Base-by-base conservation (phyloP, 176 grass and related monocot species). In the Oryza rufipogon region DNA sequence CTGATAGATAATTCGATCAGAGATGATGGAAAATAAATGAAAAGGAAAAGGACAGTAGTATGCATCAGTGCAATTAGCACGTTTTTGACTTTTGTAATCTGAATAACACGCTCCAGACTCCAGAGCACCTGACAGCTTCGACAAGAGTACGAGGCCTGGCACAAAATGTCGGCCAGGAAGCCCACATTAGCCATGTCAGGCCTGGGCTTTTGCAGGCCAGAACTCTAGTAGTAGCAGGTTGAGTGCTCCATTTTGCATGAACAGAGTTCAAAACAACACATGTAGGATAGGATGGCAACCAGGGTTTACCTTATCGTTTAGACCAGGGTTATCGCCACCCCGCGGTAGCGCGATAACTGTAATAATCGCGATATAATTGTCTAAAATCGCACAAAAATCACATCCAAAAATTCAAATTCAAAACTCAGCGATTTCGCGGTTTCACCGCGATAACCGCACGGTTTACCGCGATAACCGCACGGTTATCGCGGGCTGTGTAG, bases 51-150 rank as follows among this genome's bases (percentile, higher is more conserved):
- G 46, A 45, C 48, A 69, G 15, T 42, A 69, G 15, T 42, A 22
- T 25, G 17, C 47, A 69, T 79, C 33, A 4, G 48, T 81, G 13
- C 67, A 8, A 81, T 42, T n/a, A 58, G 8, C 48, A 81, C 33
- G 48, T 60, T 71, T 81, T 44, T 44, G 2, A 44, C 2, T 44
- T 42, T 58, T n/a, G 41, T 60, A 42, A 10, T n/a, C 68, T 2
- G 68, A 20, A 7, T 38, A 41, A 41, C 66, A 19, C 66, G 32
- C 7, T 25, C 11, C 48, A 69, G 17, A 69, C 7, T 25, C 11
- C 65, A 69, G 17, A 69, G n/a, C 11, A 49, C 2, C 12, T 64
- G 64, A 68, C 82, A 30, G 39, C 74, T 85, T 68, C 34, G 12
- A 45, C 34, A 48, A n/a, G 20, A 45, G 66, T 14, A 51, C 69